Evolutionary conservation across 2,329 filamentous ascomycete genomes (phyloP).

Genomic region (Lecanicillium sp.): DNA sequence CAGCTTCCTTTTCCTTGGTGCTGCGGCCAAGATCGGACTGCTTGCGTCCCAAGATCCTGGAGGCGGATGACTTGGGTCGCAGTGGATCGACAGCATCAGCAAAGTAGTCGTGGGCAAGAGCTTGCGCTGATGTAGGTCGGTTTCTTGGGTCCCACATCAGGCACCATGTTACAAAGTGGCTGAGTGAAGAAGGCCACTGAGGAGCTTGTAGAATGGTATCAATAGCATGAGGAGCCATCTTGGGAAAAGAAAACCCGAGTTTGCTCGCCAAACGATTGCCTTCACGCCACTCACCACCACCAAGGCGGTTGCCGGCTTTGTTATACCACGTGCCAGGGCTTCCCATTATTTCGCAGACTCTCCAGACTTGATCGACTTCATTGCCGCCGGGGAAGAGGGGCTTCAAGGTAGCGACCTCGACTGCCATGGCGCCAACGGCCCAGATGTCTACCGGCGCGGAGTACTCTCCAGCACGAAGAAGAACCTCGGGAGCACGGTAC

Average conservation of each 20-base stretch:
- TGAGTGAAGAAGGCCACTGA: constrained; percentile 83
- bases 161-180: constrained; percentile 95
- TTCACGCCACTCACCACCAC: constrained; percentile 95
- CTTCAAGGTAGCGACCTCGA: constrained; percentile 93
- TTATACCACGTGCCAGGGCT: constrained; percentile 98
- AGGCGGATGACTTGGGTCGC: constrained; percentile 81
- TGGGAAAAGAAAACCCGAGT: constrained; percentile 96
- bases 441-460: constrained; percentile 97
- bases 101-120: constrained; percentile 94
- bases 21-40: constrained; percentile 71
- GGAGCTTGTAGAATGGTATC: constrained; percentile 85
- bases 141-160: constrained; percentile 96
- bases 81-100: constrained; percentile 84
- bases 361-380: constrained; percentile 98
- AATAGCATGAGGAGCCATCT: constrained; percentile 97
- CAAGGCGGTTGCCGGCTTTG: constrained; percentile 77
- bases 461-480: constrained; percentile 90
- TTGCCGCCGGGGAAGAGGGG: constrained; percentile 95
- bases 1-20: constrained; percentile 60
- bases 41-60: constrained; percentile 78
- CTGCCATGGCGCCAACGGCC: constrained; percentile 97
- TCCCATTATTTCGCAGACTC: constrained; percentile 98
- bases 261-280: constrained; percentile 88
- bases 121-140: constrained; percentile 85
- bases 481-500: constrained; percentile 94